Conservation (phyloP, 345 rosid species). For the Diplotaxis tenuifolia region DNA sequence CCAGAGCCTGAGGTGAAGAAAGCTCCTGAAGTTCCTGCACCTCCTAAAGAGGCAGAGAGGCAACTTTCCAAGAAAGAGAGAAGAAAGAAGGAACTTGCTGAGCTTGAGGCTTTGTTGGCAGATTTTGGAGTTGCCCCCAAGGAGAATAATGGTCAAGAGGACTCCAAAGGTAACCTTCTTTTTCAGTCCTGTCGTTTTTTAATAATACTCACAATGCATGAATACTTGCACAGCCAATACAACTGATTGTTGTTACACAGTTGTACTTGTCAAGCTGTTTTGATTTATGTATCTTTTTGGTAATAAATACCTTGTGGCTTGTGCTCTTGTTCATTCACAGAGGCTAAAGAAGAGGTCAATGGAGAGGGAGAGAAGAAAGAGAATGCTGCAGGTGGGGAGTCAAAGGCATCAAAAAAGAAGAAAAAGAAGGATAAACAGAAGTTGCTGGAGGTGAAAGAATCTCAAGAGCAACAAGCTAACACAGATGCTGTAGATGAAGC, state of each 20-base stretch:
- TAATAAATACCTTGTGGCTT: not conserved
- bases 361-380: slow-evolving; percentile 60
- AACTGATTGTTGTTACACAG: slow-evolving; percentile 1
- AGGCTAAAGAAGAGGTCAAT: slow-evolving; percentile 42
- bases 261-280: not conserved
- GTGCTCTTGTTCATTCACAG: slow-evolving; percentile 31
- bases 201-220: not conserved
- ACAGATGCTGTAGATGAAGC: slow-evolving; percentile 32
- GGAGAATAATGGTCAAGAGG: slow-evolving; percentile 53
- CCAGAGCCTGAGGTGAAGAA: slow-evolving; percentile 54
- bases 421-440: slow-evolving; percentile 68
- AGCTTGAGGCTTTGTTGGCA: slow-evolving; percentile 86
- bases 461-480: slow-evolving; percentile 39
- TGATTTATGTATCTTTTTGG: not conserved
- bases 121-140: slow-evolving; percentile 55
- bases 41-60: slow-evolving; percentile 71
- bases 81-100: slow-evolving; percentile 87
- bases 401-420: slow-evolving; percentile 70
- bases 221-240: not conserved
- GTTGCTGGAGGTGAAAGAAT: slow-evolving; percentile 63
- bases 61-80: slow-evolving; percentile 89
- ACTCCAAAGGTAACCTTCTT: slow-evolving; percentile 44
- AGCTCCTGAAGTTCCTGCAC: slow-evolving; percentile 49
- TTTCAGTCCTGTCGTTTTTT: not conserved
- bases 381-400: slow-evolving; percentile 49